phyloP scores from a whole-genome alignment of 1,284 basidiomycete species.

The Gomphus bonarii region DNA sequence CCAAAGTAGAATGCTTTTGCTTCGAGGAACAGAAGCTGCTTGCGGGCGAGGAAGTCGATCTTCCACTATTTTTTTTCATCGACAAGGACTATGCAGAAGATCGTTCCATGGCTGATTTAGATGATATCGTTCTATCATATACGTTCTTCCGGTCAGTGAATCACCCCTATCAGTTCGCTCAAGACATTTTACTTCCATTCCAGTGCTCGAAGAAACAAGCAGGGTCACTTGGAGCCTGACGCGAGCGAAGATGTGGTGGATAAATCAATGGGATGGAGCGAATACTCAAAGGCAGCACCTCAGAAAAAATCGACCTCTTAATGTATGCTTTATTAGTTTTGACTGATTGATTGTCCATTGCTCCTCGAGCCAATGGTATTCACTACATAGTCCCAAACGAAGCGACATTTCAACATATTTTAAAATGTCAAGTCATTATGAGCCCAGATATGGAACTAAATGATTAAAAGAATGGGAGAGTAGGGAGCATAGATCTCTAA shows the following conservation, averaged over 20 bases:
- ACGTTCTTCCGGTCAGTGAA: conserved; percentile 88
- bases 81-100: conserved; percentile 95
- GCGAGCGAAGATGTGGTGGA: conserved; percentile 71
- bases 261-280: conserved; percentile 57
- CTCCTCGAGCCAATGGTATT: not conserved
- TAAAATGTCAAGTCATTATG: not conserved
- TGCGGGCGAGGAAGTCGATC: conserved; percentile 94
- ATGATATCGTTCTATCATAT: conserved; percentile 91
- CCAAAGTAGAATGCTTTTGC: conserved; percentile 99
- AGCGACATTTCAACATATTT: not conserved
- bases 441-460: not conserved
- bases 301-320: not conserved
- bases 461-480: not conserved
- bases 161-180: not conserved
- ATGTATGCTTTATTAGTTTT: not conserved
- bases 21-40: conserved; percentile 97
- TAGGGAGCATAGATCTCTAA: not conserved
- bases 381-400: not conserved
- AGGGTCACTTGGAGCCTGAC: conserved; percentile 80
- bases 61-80: conserved; percentile 98
- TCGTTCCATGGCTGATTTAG: conserved; percentile 73
- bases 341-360: not conserved
- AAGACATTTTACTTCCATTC: conserved; percentile 5
- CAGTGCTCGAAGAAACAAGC: conserved; percentile 71
- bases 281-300: conserved; percentile 16